Percentiles rank a stretch among this genome's conserved stretches.
phyloP scores from a whole-genome alignment of 1,284 basidiomycete species.

The Tilletia setariae region DNA sequence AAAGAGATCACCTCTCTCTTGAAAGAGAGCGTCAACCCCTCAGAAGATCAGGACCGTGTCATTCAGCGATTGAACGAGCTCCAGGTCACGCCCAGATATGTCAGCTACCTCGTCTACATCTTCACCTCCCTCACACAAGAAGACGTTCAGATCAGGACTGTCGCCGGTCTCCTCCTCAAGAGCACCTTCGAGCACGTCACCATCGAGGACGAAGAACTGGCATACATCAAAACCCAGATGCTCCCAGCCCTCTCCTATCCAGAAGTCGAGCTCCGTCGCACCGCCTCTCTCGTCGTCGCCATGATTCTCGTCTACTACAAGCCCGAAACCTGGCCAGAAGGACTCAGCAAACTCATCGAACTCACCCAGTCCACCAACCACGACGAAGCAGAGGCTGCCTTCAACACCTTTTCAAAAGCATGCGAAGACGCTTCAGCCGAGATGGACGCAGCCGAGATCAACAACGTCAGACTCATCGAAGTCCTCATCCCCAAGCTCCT shows the following conservation, averaged over 20 bases:
- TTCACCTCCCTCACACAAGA: conserved; percentile 74
- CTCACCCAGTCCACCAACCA: conserved; percentile 40
- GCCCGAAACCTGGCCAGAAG: conserved; percentile 49
- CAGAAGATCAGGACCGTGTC: conserved; percentile 65
- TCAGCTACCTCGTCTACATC: conserved; percentile 93
- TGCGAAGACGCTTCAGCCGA: conserved; percentile 96
- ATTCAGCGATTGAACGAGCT: conserved; percentile 75
- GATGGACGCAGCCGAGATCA: conserved; percentile 80
- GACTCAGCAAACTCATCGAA: conserved; percentile 43
- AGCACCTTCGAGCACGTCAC: conserved; percentile 65
- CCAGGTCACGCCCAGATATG: conserved; percentile 63
- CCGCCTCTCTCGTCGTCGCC: conserved; percentile 51
- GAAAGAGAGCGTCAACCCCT: background rate
- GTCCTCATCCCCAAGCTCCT: conserved; percentile 79
- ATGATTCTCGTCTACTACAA: conserved; percentile 50
- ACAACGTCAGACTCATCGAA: conserved; percentile 57
- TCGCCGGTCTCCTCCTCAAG: conserved; percentile 95
- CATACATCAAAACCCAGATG: conserved; percentile 49
- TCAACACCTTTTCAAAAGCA: conserved; percentile 89
- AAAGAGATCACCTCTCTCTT: conserved; percentile 10
- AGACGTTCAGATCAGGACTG: conserved; percentile 84
- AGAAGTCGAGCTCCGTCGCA: conserved; percentile 50
- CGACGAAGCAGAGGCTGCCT: conserved; percentile 65
- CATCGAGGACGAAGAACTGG: conserved; percentile 43
- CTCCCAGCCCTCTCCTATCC: conserved; percentile 45